Conservation (phyloP, 805 yeast species). For the Millerozyma miso region DNA sequence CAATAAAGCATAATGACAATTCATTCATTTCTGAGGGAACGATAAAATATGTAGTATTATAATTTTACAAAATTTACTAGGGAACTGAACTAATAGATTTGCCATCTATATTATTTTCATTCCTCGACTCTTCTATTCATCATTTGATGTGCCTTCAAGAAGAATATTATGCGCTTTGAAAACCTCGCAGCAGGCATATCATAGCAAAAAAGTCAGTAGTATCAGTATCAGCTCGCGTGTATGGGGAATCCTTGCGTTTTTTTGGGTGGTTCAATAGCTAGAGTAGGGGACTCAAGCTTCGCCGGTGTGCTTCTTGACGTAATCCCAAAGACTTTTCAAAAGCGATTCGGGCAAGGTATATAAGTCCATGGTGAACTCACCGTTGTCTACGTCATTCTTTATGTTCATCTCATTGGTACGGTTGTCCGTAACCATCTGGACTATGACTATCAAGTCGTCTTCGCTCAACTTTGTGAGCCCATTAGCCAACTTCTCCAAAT, state of each 20-base stretch:
- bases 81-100: not conserved
- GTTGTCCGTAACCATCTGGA: conserved; percentile 96
- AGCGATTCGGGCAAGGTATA: conserved; percentile 89
- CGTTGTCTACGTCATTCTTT: conserved; percentile 92
- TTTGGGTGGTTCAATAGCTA: not conserved
- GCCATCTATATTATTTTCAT: not conserved
- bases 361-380: conserved; percentile 95
- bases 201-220: not conserved
- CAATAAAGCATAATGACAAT: not conserved
- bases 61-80: not conserved
- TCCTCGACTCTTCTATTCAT: not conserved
- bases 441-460: conserved; percentile 90
- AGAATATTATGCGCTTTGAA: not conserved
- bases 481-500: conserved; percentile 85
- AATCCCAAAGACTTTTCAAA: conserved; percentile 91
- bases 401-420: conserved; percentile 92
- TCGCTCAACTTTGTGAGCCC: conserved; percentile 84
- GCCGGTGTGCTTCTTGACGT: conserved; percentile 67
- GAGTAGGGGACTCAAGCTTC: conserved; percentile 23
- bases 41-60: not conserved
- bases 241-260: not conserved
- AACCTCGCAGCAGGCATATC: not conserved
- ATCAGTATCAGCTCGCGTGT: not conserved
- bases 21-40: not conserved
- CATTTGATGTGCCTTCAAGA: no score